phyloP scores from a whole-genome alignment of 2,329 filamentous ascomycete genomes.

The Cadophora malorum region DNA sequence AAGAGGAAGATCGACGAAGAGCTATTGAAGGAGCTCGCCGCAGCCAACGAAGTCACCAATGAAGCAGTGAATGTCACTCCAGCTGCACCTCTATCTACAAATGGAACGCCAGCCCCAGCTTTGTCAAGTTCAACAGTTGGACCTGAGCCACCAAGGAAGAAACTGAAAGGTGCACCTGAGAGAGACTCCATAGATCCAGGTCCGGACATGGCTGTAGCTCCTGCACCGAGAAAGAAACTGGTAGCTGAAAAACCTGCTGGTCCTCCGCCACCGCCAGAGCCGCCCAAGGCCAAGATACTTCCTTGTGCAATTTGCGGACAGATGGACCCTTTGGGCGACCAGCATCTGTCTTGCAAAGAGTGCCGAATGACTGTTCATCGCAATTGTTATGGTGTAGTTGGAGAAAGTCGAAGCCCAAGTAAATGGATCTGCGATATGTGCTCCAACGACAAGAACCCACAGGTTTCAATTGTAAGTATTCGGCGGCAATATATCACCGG shows the following conservation, averaged over 20 bases:
- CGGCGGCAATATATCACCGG: conserved; percentile 8
- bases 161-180: conserved; percentile 62
- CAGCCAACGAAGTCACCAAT: conserved; percentile 66
- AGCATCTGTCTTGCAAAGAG: conserved; percentile 80
- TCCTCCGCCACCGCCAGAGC: conserved; percentile 73
- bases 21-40: conserved; percentile 74
- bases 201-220: conserved; percentile 30
- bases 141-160: conserved; percentile 68
- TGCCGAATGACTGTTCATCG: conserved; percentile 92
- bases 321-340: conserved; percentile 73
- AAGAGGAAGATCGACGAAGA: conserved; percentile 94
- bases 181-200: conserved; percentile 41
- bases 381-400: conserved; percentile 85
- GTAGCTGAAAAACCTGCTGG: conserved; percentile 67
- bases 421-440: conserved; percentile 99
- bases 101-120: conserved; percentile 38
- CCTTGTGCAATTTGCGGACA: conserved; percentile 87
- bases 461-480: conserved; percentile 81
- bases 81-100: conserved; percentile 32
- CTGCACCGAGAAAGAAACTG: conserved; percentile 53
- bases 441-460: conserved; percentile 88
- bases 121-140: conserved; percentile 40
- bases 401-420: conserved; percentile 66
- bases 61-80: conserved; percentile 48
- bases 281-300: conserved; percentile 77